Evolutionary conservation across 176 grass and related monocot genomes (phyloP).

Genomic region (Dendrocalamus sinicus): DNA sequence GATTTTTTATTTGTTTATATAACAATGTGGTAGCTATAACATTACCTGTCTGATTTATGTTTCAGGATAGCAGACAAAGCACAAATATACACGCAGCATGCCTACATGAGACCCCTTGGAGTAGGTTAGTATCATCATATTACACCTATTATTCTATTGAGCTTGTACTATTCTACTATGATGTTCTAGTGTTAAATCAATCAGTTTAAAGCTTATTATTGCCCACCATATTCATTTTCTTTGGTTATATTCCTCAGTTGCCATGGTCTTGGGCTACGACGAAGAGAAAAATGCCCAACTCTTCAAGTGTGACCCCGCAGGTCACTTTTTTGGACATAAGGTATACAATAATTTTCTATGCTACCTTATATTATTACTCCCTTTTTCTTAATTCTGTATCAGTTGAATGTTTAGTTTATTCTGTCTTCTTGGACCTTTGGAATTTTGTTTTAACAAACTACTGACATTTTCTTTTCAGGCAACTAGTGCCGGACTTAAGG

Average conservation of each 20-base stretch:
- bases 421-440: neutral
- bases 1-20: conserved; percentile 11
- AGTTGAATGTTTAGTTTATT: conserved; percentile 11
- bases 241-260: conserved; percentile 57
- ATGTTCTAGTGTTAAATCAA: neutral
- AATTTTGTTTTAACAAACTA: conserved; percentile 1
- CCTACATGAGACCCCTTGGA: conserved; percentile 98
- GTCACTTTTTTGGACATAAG: conserved; percentile 98
- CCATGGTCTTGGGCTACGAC: conserved; percentile 93
- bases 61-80: conserved; percentile 98
- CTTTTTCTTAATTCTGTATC: neutral
- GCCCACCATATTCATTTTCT: conserved; percentile 29
- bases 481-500: conserved; percentile 98
- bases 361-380: neutral
- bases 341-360: conserved; percentile 46
- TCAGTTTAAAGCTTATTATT: conserved; percentile 7
- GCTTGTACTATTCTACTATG: conserved; percentile 1
- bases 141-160: conserved; percentile 8
- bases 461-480: conserved; percentile 56
- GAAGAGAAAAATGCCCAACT: conserved; percentile 98
- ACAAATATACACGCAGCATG: conserved; percentile 98
- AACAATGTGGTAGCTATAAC: neutral
- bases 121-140: conserved; percentile 68
- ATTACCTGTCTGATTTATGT: conserved; percentile 41
- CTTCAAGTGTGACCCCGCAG: conserved; percentile 97